Evolutionary conservation across 2,329 filamentous ascomycete species (phyloP).

Genomic region (Fusarium foetens): DNA sequence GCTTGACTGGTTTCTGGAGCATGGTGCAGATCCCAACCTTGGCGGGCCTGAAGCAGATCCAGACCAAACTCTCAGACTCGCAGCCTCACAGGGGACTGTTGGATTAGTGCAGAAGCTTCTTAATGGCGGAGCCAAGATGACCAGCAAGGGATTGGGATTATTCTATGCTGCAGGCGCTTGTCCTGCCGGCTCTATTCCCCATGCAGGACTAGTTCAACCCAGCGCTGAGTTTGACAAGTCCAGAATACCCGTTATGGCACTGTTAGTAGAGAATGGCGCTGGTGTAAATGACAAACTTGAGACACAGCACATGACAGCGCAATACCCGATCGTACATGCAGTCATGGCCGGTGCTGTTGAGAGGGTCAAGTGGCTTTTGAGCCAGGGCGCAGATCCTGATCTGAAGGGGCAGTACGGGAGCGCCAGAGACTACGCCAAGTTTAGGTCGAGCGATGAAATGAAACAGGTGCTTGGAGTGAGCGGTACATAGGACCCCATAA

Average conservation of each 20-base stretch:
- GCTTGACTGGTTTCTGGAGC: slow-evolving; percentile 34
- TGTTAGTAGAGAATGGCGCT: slow-evolving; percentile 25
- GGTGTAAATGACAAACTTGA: slow-evolving; percentile 15
- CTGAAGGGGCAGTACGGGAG: slow-evolving; percentile 24
- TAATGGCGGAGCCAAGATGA: slow-evolving; percentile 19
- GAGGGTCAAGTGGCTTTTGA: slow-evolving; percentile 33
- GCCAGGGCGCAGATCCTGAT: slow-evolving; percentile 27
- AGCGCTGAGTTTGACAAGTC: slow-evolving; percentile 15
- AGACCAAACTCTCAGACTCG: slow-evolving; percentile 15
- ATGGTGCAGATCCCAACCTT: slow-evolving; percentile 34
- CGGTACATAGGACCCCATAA: background rate
- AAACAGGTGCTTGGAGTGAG: slow-evolving; percentile 18
- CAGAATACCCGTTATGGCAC: slow-evolving; percentile 33
- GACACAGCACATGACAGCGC: slow-evolving; percentile 12
- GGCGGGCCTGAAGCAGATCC: slow-evolving; percentile 21
- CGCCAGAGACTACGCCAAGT: slow-evolving; percentile 11
- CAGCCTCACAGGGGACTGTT: slow-evolving; percentile 15
- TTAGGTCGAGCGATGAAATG: slow-evolving; percentile 26
- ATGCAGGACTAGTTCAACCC: background rate
- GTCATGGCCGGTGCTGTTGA: slow-evolving; percentile 34
- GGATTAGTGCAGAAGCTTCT: slow-evolving; percentile 28
- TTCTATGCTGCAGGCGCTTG: slow-evolving; percentile 25
- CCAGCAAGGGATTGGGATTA: slow-evolving; percentile 24
- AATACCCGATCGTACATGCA: slow-evolving; percentile 32
- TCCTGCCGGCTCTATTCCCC: background rate